Base-by-base conservation (phyloP, 192 early-diverging fungal genomes). In the Dissophora globulifera region DNA sequence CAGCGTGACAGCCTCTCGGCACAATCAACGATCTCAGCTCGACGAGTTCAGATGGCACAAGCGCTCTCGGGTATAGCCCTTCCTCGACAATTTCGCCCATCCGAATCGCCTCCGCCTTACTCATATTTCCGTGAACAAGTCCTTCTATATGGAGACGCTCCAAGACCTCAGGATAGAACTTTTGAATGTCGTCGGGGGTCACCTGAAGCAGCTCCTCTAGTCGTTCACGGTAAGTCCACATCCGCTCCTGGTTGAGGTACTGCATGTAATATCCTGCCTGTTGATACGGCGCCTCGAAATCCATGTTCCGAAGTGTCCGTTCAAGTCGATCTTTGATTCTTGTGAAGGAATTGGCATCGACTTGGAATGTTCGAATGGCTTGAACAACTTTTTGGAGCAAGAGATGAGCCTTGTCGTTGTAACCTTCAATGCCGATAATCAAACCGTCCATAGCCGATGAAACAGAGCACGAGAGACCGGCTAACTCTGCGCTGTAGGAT, bases 401-500 rank as follows among this genome's bases (percentile, higher is more conserved):
- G 8, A 86, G 78, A n/a, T 80, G 67, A 0, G 96, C 80, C 74
- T 96, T 97, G 81, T 97, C 94, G 60, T 93, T 95, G 76, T 93
- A 98, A 17, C 96, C 96, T 33, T 82, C 82, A 13, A 96, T 63
- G 15, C 81, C 81, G 45, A 98, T 74, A 59, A 83, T 56, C 49
- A 94, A 81, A 16, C 89, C 91, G 47, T 95, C 90, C 16, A 88
- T 75, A 38, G 82, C 84, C 59, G 88, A 87, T 51, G 89, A 84
- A 59, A 95, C 80, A 27, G 84, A 85, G 52, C 93, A 97, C 55
- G 81, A 84, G 43, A 98, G 70, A 5, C 95, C 97, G 3, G 95
- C 94, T 2, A 95, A 85, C 66, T 92, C 89, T 10, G 96, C 97
- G 64, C 93, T 92, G 74, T 99, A 98, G 0, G 93, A 87, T 59